Conservation (phyloP, 2,329 filamentous ascomycete genomes). For the Metarhizium humberi region DNA sequence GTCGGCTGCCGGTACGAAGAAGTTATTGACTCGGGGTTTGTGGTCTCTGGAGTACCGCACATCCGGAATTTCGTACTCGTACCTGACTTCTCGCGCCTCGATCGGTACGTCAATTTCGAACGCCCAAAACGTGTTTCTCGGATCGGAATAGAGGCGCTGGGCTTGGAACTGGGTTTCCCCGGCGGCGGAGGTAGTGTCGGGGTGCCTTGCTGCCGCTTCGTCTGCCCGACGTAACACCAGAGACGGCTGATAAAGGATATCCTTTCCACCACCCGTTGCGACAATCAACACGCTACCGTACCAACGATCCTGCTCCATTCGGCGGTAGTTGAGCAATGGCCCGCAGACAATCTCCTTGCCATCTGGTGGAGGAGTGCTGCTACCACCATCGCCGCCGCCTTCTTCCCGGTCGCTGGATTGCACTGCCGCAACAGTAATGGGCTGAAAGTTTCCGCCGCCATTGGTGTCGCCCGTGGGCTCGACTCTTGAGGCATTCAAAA, state of each 20-base stretch:
- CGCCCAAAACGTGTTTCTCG: slow-evolving; percentile 78
- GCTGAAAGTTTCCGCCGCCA: slow-evolving; percentile 30
- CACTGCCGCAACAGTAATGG: slow-evolving; percentile 35
- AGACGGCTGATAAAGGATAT: slow-evolving; percentile 47
- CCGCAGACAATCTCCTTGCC: slow-evolving; percentile 58
- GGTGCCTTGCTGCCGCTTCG: slow-evolving; percentile 10
- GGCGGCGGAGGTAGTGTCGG: slow-evolving; percentile 21
- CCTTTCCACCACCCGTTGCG: slow-evolving; percentile 58
- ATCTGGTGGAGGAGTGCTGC: slow-evolving; percentile 21
- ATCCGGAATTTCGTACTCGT: slow-evolving; percentile 66
- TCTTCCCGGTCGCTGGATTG: slow-evolving; percentile 1
- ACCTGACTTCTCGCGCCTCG: slow-evolving; percentile 57
- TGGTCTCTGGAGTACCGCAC: slow-evolving; percentile 50
- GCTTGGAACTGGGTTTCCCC: slow-evolving; percentile 31
- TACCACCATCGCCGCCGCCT: not conserved
- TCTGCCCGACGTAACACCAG: slow-evolving; percentile 42
- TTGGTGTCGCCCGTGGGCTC: slow-evolving; percentile 26
- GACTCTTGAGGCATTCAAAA: slow-evolving; percentile 45
- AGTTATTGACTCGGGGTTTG: slow-evolving; percentile 54
- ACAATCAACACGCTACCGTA: slow-evolving; percentile 81
- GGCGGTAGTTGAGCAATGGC: slow-evolving; percentile 68
- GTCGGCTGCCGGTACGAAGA: slow-evolving; percentile 74
- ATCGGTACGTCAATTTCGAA: slow-evolving; percentile 79
- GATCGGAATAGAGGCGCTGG: slow-evolving; percentile 54
- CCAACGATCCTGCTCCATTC: slow-evolving; percentile 66